Base-by-base conservation (phyloP, 306 rosid genomes). In the Mucuna pruriens region DNA sequence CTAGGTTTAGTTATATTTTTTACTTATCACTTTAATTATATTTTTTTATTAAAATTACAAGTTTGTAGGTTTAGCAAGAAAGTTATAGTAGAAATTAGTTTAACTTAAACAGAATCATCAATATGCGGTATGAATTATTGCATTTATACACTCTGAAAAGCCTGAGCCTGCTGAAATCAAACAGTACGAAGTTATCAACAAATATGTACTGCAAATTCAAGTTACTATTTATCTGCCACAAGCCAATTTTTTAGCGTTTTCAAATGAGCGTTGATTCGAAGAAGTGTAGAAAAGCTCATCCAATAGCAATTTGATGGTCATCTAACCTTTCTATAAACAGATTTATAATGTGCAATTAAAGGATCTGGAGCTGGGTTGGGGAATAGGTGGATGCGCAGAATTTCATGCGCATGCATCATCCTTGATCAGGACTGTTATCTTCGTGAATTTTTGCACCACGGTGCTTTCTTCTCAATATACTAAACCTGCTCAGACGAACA, bases 401-500 rank as follows among this genome's bases (percentile, higher is more conserved):
- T 62, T 54, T 51, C 67, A 70, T 74, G 52, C 20, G 6, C 38
- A 61, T 4, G 48, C 44, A 49, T 22, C 42, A 68, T 84, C 71
- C 45, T 31, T 75, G 15, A 38, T 78, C 85, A 38, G 69, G 70
- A 74, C 72, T 71, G 55, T 79, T 72, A 74, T 64, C 26, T 33
- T 83, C 90, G 15, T 25, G 19, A 75, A 90, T 84, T 83, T 85
- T 86, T 15, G 88, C 94, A 29, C 97, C 92, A 22, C 89, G 84
- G 23, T 62, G 69, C 48, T 26, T 78, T 79, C 84, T 86, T 82
- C 91, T 84, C 69, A 80, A 49, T 45, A 83, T 78, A 45, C 85
- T 84, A 45, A 84, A 84, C 82, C 86, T 77, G 76, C 90, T 77
- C 81, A 34, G 5, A 68, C 58, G 91, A 64, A 75, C 67, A 3